Percentiles rank a stretch among this genome's conserved stretches.
Conservation (phyloP, 345 rosid species). For the Pelargonium nanum region DNA sequence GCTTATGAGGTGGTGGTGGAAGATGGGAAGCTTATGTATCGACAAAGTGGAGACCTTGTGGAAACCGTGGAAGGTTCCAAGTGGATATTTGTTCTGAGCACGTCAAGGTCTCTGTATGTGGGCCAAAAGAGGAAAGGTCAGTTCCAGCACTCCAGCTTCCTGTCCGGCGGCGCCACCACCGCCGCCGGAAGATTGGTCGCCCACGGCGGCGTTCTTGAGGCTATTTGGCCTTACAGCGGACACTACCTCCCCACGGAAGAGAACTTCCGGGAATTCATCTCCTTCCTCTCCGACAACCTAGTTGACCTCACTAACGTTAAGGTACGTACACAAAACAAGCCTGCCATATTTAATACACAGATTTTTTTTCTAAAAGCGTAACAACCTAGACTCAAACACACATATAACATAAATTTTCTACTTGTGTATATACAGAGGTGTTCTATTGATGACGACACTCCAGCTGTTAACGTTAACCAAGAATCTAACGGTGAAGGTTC, state of each 20-base stretch:
- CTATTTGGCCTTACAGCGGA: conserved; percentile 95
- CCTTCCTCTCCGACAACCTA: conserved; percentile 48
- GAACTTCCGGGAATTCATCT: conserved; percentile 67
- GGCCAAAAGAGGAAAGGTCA: conserved; percentile 55
- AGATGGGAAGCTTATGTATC: conserved; percentile 37
- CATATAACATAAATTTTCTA: conserved; percentile 2
- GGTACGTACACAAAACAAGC: conserved; percentile 28
- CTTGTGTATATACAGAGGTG: conserved; percentile 29
- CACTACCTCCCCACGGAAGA: conserved; percentile 94
- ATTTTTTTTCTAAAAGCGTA: not conserved
- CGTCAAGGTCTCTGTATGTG: conserved; percentile 41
- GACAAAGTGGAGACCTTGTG: conserved; percentile 19
- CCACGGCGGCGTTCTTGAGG: conserved; percentile 47
- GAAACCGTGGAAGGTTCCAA: conserved; percentile 39
- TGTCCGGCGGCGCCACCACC: conserved; percentile 56
- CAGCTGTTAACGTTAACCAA: conserved; percentile 12
- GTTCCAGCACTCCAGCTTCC: conserved; percentile 68
- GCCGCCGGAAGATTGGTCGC: conserved; percentile 67
- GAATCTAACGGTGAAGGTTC: conserved; percentile 17
- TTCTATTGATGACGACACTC: conserved; percentile 60
- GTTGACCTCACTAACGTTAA: conserved; percentile 75
- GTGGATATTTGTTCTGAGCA: conserved; percentile 68
- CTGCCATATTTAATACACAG: not conserved
- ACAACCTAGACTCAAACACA: not conserved
- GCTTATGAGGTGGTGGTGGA: conserved; percentile 41